Evolutionary conservation across 495 filamentous ascomycete species (phyloP).

Genomic region (Tuber aestivum): DNA sequence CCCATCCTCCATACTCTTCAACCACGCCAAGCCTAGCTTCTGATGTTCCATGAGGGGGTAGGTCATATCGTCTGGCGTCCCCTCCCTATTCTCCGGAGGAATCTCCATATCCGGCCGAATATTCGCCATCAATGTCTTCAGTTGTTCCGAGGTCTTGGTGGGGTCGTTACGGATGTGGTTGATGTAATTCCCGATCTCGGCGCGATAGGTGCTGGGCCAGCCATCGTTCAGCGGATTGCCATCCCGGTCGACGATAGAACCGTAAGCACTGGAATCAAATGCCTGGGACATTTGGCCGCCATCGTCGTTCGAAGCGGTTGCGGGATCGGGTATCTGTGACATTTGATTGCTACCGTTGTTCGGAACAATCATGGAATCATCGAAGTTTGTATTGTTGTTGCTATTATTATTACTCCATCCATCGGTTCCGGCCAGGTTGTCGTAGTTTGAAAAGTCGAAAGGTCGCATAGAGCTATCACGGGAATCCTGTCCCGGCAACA

Average conservation of each 20-base stretch:
- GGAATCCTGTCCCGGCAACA: background rate
- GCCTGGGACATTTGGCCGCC: background rate
- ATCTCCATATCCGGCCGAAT: conserved; percentile 70
- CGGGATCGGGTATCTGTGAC: background rate
- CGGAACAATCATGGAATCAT: background rate
- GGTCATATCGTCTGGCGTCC: conserved; percentile 68
- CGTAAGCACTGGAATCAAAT: background rate
- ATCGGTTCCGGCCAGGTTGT: background rate
- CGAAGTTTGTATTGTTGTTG: too few relatives aligned
- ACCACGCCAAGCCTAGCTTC: conserved; percentile 74
- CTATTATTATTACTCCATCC: background rate
- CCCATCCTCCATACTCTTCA: conserved; percentile 73
- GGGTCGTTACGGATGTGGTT: conserved; percentile 52
- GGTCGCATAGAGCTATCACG: background rate
- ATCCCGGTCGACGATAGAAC: conserved; percentile 7
- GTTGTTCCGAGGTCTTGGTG: conserved; percentile 57
- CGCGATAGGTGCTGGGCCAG: conserved; percentile 20
- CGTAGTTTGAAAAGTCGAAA: background rate
- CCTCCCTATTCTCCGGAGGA: conserved; percentile 58
- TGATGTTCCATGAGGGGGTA: conserved; percentile 74
- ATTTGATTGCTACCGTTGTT: background rate
- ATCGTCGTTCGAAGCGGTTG: background rate
- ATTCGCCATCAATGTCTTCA: conserved; percentile 62
- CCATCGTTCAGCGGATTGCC: conserved; percentile 15
- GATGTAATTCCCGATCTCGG: conserved; percentile 41